A percentile compares a stretch with the other conserved stretches of the same genome.
phyloP scores from a whole-genome alignment of 129 eudicot species.

The Apium graveolens region DNA sequence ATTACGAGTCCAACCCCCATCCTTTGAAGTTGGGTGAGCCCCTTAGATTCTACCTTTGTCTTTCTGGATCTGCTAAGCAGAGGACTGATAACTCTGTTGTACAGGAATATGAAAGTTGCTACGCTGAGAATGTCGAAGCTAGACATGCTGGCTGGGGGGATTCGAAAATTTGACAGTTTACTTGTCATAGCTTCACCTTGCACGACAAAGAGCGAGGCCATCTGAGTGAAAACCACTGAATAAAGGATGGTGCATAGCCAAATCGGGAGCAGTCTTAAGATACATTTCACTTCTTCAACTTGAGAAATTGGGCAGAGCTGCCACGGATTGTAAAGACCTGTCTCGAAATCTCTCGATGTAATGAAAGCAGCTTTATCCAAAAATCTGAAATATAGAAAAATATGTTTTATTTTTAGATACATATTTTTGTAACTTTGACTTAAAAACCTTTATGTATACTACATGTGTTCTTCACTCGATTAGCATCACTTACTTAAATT shows the following conservation, averaged over 20 bases:
- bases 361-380: slow-evolving; percentile 81
- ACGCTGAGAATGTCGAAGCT: slow-evolving; percentile 90
- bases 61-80: slow-evolving; percentile 40
- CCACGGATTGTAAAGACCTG: slow-evolving; percentile 50
- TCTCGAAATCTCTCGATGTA: slow-evolving; percentile 52
- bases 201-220: slow-evolving; percentile 94
- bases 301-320: slow-evolving; percentile 67
- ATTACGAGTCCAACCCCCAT: slow-evolving; percentile 92
- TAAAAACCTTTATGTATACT: background rate
- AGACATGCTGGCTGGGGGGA: slow-evolving; percentile 95
- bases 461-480: background rate
- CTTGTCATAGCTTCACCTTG: slow-evolving; percentile 94
- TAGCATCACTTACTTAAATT: slow-evolving; percentile 62
- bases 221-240: slow-evolving; percentile 84
- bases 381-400: slow-evolving; percentile 36
- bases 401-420: background rate
- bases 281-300: slow-evolving; percentile 94
- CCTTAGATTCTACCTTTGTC: slow-evolving; percentile 42
- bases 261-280: slow-evolving; percentile 75
- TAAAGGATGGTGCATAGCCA: slow-evolving; percentile 93
- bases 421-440: too few relatives aligned
- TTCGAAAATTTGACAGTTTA: slow-evolving; percentile 49
- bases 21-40: slow-evolving; percentile 86
- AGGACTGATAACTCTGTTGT: slow-evolving; percentile 64
- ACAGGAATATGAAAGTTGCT: slow-evolving; percentile 65